These are phyloP conservation scores for Blastobotrys capitulatus DNA, from an alignment of 1,139 yeast species.

Conservation along the genomic window DNA sequence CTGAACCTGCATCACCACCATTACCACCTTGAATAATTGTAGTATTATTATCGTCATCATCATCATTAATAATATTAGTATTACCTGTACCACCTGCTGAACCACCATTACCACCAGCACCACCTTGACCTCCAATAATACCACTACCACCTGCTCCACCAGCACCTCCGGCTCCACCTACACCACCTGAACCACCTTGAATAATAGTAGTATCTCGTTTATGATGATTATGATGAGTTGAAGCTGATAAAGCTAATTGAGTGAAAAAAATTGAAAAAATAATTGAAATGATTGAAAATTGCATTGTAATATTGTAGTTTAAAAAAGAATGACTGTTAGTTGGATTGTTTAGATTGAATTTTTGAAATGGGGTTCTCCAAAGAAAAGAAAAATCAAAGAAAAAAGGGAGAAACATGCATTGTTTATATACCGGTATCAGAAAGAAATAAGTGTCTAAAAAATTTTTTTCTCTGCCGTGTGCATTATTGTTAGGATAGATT, in stretches of 20 bases:
- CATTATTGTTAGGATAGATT: too few relatives aligned
- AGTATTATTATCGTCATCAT: too few relatives aligned
- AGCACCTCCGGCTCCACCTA: neutral
- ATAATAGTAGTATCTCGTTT: conserved; percentile 6
- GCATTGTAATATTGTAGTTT: neutral
- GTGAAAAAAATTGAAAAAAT: neutral
- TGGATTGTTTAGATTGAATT: neutral
- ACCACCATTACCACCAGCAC: conserved; percentile 3
- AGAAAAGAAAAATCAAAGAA: too few relatives aligned
- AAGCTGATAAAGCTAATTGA: neutral
- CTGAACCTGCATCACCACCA: too few relatives aligned
- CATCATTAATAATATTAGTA: too few relatives aligned
- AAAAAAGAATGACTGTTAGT: neutral
- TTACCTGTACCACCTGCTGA: neutral
- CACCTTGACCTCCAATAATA: conserved; percentile 2
- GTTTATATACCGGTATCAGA: too few relatives aligned
- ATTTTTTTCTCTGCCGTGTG: too few relatives aligned
- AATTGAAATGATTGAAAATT: neutral
- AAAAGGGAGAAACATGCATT: too few relatives aligned
- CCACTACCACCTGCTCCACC: conserved; percentile 5
- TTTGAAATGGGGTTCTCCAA: too few relatives aligned
- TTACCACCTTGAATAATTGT: neutral
- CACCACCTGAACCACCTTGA: conserved; percentile 2
- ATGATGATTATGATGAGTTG: too few relatives aligned
- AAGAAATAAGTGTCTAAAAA: too few relatives aligned